Percentiles rank a stretch among this genome's conserved stretches.
Conservation (phyloP, 202 grass and related monocot species). For the Hordeum pubiflorum region DNA sequence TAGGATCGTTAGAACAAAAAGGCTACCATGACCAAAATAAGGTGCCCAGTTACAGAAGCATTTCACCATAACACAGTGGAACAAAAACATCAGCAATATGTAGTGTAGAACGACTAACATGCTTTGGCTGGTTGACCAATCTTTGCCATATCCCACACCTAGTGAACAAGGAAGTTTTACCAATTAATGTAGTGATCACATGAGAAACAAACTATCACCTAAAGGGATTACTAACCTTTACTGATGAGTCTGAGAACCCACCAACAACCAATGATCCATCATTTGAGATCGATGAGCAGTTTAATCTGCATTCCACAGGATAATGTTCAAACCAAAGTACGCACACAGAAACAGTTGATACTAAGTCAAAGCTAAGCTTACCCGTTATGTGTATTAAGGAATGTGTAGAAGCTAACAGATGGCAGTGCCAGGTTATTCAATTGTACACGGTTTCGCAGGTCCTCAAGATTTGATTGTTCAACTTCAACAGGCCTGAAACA, state of each 20-base stretch:
- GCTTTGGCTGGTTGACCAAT: slow-evolving; percentile 64
- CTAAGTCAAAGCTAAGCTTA: slow-evolving; percentile 31
- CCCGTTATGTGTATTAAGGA: slow-evolving; percentile 93
- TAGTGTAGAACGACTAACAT: slow-evolving; percentile 42
- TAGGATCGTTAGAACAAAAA: not conserved
- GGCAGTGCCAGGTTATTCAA: slow-evolving; percentile 69
- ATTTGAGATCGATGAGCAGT: slow-evolving; percentile 85
- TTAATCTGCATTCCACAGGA: slow-evolving; percentile 51
- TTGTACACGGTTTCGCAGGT: slow-evolving; percentile 71
- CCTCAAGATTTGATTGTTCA: slow-evolving; percentile 68
- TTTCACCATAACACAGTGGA: slow-evolving; percentile 13
- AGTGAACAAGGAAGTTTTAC: slow-evolving; percentile 23
- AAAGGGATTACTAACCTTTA: slow-evolving; percentile 55
- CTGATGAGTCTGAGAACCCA: slow-evolving; percentile 95
- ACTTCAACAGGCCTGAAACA: slow-evolving; percentile 80
- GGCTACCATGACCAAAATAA: slow-evolving; percentile 3
- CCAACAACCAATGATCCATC: slow-evolving; percentile 91
- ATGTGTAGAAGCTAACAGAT: slow-evolving; percentile 97
- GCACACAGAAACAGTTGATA: not conserved
- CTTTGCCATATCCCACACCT: slow-evolving; percentile 99
- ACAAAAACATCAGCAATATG: not conserved
- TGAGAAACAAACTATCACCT: not conserved
- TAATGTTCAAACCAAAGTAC: slow-evolving; percentile 18
- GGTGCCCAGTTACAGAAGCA: not conserved
- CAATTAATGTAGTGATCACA: slow-evolving; percentile 22